Conservation (phyloP, 768 basidiomycete genomes). For the Lenzites betulinus region DNA sequence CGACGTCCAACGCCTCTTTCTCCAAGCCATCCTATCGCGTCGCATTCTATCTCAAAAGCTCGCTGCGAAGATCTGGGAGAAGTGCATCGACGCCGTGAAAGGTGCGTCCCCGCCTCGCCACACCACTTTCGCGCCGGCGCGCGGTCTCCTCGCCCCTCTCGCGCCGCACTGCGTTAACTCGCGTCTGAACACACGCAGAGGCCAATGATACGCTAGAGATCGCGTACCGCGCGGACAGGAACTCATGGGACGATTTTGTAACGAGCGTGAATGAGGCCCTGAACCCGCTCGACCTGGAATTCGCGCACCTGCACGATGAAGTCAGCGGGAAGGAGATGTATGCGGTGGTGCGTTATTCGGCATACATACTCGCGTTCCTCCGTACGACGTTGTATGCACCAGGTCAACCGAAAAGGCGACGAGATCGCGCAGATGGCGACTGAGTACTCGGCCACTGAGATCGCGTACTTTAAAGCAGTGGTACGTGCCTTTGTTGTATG, state of each 20-base stretch:
- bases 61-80: slow-evolving; percentile 65
- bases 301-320: slow-evolving; percentile 66
- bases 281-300: slow-evolving; percentile 72
- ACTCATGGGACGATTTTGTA: slow-evolving; percentile 64
- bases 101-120: slow-evolving; percentile 41
- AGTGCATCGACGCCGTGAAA: slow-evolving; percentile 67
- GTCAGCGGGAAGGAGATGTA: slow-evolving; percentile 62
- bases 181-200: slow-evolving; percentile 40
- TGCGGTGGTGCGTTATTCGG: slow-evolving; percentile 55
- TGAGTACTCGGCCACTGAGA: slow-evolving; percentile 77
- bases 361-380: not conserved
- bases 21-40: slow-evolving; percentile 77
- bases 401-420: slow-evolving; percentile 84
- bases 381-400: not conserved
- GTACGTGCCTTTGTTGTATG: too few species aligned
- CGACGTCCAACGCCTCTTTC: slow-evolving; percentile 76
- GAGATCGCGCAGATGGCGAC: slow-evolving; percentile 84
- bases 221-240: slow-evolving; percentile 40
- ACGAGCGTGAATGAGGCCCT: slow-evolving; percentile 59
- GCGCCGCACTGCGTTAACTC: not conserved
- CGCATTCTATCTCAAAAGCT: slow-evolving; percentile 65
- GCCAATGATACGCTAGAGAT: slow-evolving; percentile 55
- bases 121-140: not conserved
- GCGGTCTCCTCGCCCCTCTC: not conserved
- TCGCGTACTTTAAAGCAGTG: slow-evolving; percentile 81